Base-by-base conservation (phyloP, 2,329 filamentous ascomycete genomes). In the Alternaria arborescens region DNA sequence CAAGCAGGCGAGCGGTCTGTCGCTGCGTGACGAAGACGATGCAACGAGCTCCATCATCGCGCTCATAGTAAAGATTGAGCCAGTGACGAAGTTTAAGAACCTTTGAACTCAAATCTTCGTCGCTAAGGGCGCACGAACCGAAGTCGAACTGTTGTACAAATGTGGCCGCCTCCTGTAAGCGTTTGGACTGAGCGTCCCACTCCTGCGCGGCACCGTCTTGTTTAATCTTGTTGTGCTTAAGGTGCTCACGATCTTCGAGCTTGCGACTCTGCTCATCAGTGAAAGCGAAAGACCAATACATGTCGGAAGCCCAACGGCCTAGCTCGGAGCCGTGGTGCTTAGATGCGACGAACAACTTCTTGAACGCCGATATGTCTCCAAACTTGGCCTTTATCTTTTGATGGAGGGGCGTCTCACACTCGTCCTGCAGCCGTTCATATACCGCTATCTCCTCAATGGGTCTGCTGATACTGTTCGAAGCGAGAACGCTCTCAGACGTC, bases 1-100 rank as follows among this genome's bases (percentile, higher is more conserved):
- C 82, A 1, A 99, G 81, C 16, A 96, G 78, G 18, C 87, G 86
- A 1, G 94, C 94, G 0, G 93, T 94, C 65, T 91, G 88, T 41
- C 93, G 85, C 73, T 90, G 86, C 62, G 92, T 85, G 0, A 97
- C 93, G 76, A 99, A 98, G 0, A 98, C 87, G 56, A 99, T 97
- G 71, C 93, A 97, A 61, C 89, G 88, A 28, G 85, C 82, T 7
- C 88, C 83, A 1, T 82, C 83, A 3, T 82, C 78, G 2, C 82
- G 77, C 32, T 85, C 79, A 70, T 93, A 97, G 51, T 89, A 85
- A 8, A 86, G 77, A 3, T 78, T 74, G 1, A 98, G 82, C 56
- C 88, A 87, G 2, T 82, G 73, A 22, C 87, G 75, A 0, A 98
- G 84, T 5, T 84, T 69, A 4, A 85, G 77, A 0, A 94, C 89